Evolutionary conservation across 73 alveolate species (phyloP).

Genomic region (Urostyla sp.): DNA sequence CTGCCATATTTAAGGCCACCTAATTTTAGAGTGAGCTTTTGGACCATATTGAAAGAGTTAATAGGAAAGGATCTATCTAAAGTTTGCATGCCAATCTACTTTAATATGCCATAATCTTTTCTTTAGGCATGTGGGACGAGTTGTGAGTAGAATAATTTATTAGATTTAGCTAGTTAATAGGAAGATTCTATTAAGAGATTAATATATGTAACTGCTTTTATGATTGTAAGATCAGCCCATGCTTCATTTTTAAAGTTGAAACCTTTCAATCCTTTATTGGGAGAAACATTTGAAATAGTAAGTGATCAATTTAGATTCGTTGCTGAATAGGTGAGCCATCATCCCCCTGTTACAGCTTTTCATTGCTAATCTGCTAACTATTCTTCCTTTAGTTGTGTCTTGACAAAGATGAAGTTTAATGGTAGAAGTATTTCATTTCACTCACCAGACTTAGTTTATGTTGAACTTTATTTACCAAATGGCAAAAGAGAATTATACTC

Average conservation of each 20-base stretch:
- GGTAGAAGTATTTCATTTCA: conserved; percentile 57
- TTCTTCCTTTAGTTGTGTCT: conserved; percentile 29
- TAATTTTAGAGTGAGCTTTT: conserved; percentile 58
- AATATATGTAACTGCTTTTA: conserved; percentile 61
- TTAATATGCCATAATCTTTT: conserved; percentile 69
- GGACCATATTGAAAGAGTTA: conserved; percentile 83
- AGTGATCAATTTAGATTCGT: conserved; percentile 72
- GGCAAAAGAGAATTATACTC: conserved; percentile 44
- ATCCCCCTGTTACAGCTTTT: conserved; percentile 89
- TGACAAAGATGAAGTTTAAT: conserved; percentile 53
- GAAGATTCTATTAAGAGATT: conserved; percentile 64
- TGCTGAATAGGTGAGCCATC: conserved; percentile 93
- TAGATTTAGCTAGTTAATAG: conserved; percentile 33
- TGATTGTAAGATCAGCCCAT: conserved; percentile 46
- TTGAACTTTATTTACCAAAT: conserved; percentile 26
- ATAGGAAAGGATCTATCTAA: conserved; percentile 86
- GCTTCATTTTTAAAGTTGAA: conserved; percentile 72
- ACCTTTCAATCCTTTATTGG: conserved; percentile 93
- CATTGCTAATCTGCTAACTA: conserved; percentile 80
- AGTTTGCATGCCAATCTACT: conserved; percentile 82
- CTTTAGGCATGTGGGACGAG: conserved; percentile 49
- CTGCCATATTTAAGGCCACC: conserved; percentile 60
- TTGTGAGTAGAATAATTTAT: conserved; percentile 31
- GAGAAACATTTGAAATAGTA: conserved; percentile 93
- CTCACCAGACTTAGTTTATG: conserved; percentile 58